A percentile compares a stretch with the other conserved stretches of the same genome.
Evolutionary conservation across 2,329 filamentous ascomycete genomes (phyloP).

Genomic region (Rutstroemia sydowiana): DNA sequence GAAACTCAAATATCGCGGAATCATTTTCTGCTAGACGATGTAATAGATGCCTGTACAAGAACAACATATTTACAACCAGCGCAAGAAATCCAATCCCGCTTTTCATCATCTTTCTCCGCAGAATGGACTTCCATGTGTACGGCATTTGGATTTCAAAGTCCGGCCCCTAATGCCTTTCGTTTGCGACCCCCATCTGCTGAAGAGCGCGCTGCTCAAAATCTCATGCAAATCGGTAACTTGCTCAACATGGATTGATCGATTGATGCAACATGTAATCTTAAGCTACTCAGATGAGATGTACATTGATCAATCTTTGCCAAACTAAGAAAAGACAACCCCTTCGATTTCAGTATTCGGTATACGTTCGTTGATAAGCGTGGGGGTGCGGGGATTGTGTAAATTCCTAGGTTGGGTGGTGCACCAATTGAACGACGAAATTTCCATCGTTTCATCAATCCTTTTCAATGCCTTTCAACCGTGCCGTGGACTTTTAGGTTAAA

Average conservation of each 20-base stretch:
- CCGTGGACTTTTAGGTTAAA: too few relatives aligned
- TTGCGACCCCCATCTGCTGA: conserved; percentile 16
- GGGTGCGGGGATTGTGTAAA: too few relatives aligned
- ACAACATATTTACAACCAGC: conserved; percentile 27
- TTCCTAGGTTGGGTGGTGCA: too few relatives aligned
- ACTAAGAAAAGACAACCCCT: too few relatives aligned
- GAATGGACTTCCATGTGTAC: conserved; percentile 21
- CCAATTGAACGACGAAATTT: too few relatives aligned
- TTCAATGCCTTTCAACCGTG: too few relatives aligned
- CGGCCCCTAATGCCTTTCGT: conserved; percentile 2
- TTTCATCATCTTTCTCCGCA: conserved; percentile 24
- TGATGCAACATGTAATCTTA: too few relatives aligned
- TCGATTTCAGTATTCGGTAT: too few relatives aligned
- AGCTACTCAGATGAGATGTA: too few relatives aligned
- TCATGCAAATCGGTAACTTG: conserved; percentile 30
- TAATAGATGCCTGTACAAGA: conserved; percentile 29
- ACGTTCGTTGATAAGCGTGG: too few relatives aligned
- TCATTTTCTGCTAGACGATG: conserved; percentile 26
- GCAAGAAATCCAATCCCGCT: conserved; percentile 23
- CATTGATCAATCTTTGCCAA: too few relatives aligned
- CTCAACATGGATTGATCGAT: conserved; percentile 22
- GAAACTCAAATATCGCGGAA: background rate
- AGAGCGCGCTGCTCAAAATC: conserved; percentile 22
- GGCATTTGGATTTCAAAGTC: conserved; percentile 16
- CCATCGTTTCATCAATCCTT: too few relatives aligned